Percentiles rank a stretch among this genome's conserved stretches.
phyloP scores from a whole-genome alignment of 208 protist species.

The Trypanosoma melophagium region DNA sequence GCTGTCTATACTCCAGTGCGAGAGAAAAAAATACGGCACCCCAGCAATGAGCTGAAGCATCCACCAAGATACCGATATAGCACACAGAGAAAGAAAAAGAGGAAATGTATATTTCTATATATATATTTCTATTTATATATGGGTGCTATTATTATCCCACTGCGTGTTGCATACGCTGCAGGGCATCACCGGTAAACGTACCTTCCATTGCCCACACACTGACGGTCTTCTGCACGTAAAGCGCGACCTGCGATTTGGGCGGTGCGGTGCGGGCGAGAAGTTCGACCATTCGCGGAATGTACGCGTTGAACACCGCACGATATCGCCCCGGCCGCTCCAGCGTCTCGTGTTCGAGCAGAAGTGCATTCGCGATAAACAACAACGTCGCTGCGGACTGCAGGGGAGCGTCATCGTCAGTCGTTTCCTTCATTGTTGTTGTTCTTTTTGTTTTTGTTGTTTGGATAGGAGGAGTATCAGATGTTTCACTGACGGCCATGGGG shows the following conservation, averaged over 20 bases:
- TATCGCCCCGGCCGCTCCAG: conserved; percentile 19
- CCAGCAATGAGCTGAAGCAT: too few relatives aligned
- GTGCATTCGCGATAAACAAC: conserved; percentile 21
- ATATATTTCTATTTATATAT: not conserved
- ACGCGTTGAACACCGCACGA: conserved; percentile 23
- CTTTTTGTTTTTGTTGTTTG: too few relatives aligned
- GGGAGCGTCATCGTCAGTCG: not conserved
- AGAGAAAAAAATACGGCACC: too few relatives aligned
- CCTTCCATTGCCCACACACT: not conserved
- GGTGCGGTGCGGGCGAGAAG: conserved; percentile 3
- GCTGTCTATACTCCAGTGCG: too few relatives aligned
- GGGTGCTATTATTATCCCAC: not conserved
- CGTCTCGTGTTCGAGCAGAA: conserved; percentile 19
- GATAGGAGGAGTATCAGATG: too few relatives aligned
- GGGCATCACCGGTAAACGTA: conserved; percentile 1
- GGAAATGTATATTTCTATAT: not conserved
- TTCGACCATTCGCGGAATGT: conserved; percentile 26
- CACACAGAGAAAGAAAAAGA: conserved; percentile 2
- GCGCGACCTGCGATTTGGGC: conserved; percentile 1
- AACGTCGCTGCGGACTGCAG: conserved; percentile 26
- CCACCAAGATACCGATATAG: not conserved
- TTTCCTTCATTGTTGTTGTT: not conserved
- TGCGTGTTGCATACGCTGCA: conserved; percentile 6
- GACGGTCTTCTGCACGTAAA: conserved; percentile 23
- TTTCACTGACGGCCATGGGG: too few relatives aligned